phyloP scores from a whole-genome alignment of 345 rosid species.

The Arabis hirsuta region DNA sequence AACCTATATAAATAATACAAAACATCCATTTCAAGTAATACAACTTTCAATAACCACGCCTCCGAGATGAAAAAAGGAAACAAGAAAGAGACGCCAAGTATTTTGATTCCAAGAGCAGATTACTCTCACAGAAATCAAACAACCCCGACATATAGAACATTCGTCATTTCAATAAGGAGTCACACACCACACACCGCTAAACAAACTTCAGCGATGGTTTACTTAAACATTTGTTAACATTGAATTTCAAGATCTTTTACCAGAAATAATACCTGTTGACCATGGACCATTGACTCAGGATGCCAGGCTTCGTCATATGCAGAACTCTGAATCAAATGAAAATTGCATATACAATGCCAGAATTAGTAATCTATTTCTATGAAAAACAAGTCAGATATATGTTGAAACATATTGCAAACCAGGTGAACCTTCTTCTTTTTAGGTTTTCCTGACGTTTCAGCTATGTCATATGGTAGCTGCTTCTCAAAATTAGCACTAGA shows the following conservation, averaged over 20 bases:
- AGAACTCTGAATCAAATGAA: slow-evolving; percentile 64
- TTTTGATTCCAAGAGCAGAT: slow-evolving; percentile 28
- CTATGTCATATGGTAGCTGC: slow-evolving; percentile 66
- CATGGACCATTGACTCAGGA: slow-evolving; percentile 59
- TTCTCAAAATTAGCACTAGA: slow-evolving; percentile 66
- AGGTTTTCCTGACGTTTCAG: slow-evolving; percentile 72
- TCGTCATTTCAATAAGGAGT: slow-evolving; percentile 21
- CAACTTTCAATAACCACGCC: not conserved
- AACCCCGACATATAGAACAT: slow-evolving; percentile 19
- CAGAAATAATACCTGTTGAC: slow-evolving; percentile 63
- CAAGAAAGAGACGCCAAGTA: slow-evolving; percentile 17
- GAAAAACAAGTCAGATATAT: slow-evolving; percentile 31
- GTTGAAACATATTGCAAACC: slow-evolving; percentile 46
- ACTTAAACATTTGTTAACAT: not conserved
- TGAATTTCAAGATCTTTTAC: slow-evolving; percentile 21
- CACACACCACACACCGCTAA: not conserved
- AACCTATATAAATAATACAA: not conserved
- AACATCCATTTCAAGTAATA: slow-evolving; percentile 24
- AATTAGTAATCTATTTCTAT: slow-evolving; percentile 19
- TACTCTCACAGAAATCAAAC: slow-evolving; percentile 18
- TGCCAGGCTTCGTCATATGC: slow-evolving; percentile 79
- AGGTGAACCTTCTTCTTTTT: slow-evolving; percentile 74
- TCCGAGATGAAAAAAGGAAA: slow-evolving; percentile 4
- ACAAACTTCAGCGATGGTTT: not conserved
- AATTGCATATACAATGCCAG: slow-evolving; percentile 30